Base-by-base conservation (phyloP, 768 basidiomycete species). In the Mycena vulgaris region DNA sequence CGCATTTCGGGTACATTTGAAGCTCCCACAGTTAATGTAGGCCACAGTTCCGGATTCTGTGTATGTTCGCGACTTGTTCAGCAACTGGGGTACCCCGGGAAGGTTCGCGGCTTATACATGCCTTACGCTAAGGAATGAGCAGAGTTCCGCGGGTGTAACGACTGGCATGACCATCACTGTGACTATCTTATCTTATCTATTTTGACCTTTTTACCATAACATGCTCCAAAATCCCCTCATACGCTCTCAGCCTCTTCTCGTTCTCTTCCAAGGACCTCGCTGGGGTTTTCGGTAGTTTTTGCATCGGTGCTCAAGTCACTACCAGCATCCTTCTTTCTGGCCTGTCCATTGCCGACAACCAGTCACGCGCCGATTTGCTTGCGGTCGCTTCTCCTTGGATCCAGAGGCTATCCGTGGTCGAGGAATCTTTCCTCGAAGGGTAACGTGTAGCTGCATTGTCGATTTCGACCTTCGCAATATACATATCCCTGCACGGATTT, bases 171-270 rank as follows among this genome's bases (percentile, higher is more conserved):
- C n/a, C n/a, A n/a, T n/a, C n/a, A n/a, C n/a, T n/a, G n/a, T n/a
- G n/a, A n/a, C n/a, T n/a, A n/a, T n/a, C n/a, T n/a, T n/a, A n/a
- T n/a, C n/a, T n/a, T n/a, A n/a, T n/a, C n/a, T n/a, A n/a, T n/a
- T n/a, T n/a, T n/a, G n/a, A n/a, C n/a, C n/a, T n/a, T n/a, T n/a
- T n/a, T 40, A 63, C 62, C 62, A 53, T 51, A 53, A 63, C 62
- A 63, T 63, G 62, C 62, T 63, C 28, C 51, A 63, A n/a, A 14
- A 40, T 53, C 35, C 62, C 51, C 62, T 63, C 61, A 2, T 52
- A 49, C 62, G 14, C 42, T 30, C 28, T 53, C 51, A 31, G 27
- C 49, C 27, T 48, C 31, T 21, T 42, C 37, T 52, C 49, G 21
- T 42, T 31, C 61, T 39, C 59, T 13, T 48, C 62, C 62, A 53